Base-by-base conservation (phyloP, 2,329 filamentous ascomycete species). In the Calonectria crousiana region DNA sequence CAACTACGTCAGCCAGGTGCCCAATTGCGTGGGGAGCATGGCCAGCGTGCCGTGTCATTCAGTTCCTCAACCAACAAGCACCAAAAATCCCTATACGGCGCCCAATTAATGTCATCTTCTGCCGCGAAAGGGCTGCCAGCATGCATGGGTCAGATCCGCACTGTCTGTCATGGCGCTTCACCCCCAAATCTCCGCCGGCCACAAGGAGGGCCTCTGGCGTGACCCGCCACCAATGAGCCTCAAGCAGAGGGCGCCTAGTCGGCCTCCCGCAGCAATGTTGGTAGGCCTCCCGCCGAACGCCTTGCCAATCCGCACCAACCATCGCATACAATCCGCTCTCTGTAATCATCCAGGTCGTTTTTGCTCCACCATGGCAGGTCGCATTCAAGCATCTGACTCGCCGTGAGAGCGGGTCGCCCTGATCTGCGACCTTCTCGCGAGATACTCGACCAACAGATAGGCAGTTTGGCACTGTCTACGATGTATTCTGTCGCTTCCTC, bases 241-340 rank as follows among this genome's bases (percentile, higher is more conserved):
- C 67, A 26, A 26, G 18, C n/a, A 20, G 16, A 23, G 26, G 26
- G 9, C n/a, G 23, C 51, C 23, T 70, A n/a, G 68, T 18, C 9
- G 58, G 68, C 68, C 68, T 70, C 68, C 68, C 32, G 68, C 68
- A 70, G 58, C 23, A 23, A 65, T 53, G 23, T 23, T 51, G 58
- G 68, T n/a, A 32, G 56, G 68, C 58, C 56, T 70, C 58, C 68
- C 32, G 34, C 68, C n/a, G 18, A 51, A 34, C 30, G 20, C 68
- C 47, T 65, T 18, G 8, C 41, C 56, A 70, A 18, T 30, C 9
- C 47, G 26, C 18, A 30, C 58, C 36, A 60, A 30, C 47, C 56
- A 51, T 30, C 20, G 20, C 47, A 26, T 34, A 28, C 26, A 36
- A 38, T 52, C 36, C 44, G 68, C 58, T 53, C n/a, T 20, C 36